Evolutionary conservation across 345 rosid genomes (phyloP).

Genomic region (Nasturtium officinale): DNA sequence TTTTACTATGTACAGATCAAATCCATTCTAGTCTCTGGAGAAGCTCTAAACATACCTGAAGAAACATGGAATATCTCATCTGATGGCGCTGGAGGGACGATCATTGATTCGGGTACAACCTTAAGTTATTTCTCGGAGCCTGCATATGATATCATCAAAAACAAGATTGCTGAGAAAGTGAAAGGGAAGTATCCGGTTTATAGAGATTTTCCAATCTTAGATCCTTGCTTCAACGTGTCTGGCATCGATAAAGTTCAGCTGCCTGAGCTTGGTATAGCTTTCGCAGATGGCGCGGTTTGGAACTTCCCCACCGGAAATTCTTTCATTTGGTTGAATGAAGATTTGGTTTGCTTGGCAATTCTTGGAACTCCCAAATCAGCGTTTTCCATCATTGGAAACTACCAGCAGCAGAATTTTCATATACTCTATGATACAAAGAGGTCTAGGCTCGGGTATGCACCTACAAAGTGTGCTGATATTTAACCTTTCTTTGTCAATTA

Average conservation of each 20-base stretch:
- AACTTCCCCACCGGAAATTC: constrained; percentile 86
- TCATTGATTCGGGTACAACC: constrained; percentile 83
- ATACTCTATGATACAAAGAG: constrained; percentile 71
- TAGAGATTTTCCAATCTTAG: constrained; percentile 57
- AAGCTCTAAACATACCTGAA: constrained; percentile 63
- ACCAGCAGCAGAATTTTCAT: constrained; percentile 88
- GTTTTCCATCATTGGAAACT: constrained; percentile 85
- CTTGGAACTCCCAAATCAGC: constrained; percentile 77
- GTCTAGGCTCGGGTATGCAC: constrained; percentile 82
- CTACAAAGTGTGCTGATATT: constrained; percentile 67
- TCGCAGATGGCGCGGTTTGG: constrained; percentile 83
- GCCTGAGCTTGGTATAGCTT: constrained; percentile 72
- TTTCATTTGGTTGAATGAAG: constrained; percentile 61
- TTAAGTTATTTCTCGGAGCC: constrained; percentile 75
- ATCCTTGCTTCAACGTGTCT: constrained; percentile 89
- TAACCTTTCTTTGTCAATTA: constrained; percentile 33
- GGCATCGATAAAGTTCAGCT: constrained; percentile 60
- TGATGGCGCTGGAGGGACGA: constrained; percentile 76
- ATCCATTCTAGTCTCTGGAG: constrained; percentile 67
- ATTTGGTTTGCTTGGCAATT: constrained; percentile 79
- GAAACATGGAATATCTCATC: constrained; percentile 68
- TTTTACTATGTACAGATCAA: constrained; percentile 78
- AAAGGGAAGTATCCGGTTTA: constrained; percentile 58
- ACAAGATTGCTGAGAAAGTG: constrained; percentile 62
- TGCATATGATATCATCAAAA: constrained; percentile 58